Percentiles rank a stretch among this genome's conserved stretches.
These are phyloP conservation scores for Calendula officinalis DNA, from an alignment of 129 eudicot species.

Conservation along the genomic window DNA sequence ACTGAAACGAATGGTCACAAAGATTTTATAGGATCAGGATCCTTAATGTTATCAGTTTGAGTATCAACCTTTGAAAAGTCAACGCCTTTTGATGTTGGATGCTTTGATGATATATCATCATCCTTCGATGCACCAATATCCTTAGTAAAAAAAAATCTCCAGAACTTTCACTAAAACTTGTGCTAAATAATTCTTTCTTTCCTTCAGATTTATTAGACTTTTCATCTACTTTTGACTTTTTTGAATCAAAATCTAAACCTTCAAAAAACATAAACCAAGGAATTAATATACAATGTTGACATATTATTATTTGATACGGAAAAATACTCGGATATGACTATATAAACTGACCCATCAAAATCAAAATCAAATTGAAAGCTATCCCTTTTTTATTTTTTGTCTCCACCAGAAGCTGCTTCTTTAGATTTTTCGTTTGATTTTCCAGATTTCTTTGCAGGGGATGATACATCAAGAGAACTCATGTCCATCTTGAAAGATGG, in stretches of 20 bases:
- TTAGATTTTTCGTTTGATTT: slow-evolving; percentile 52
- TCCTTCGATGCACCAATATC: slow-evolving; percentile 29
- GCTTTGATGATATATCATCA: slow-evolving; percentile 32
- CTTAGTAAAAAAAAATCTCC: slow-evolving; percentile 29
- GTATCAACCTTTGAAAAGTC: slow-evolving; percentile 36
- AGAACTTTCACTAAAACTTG: slow-evolving; percentile 41
- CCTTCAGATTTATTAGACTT: slow-evolving; percentile 34
- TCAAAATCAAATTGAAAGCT: slow-evolving; percentile 64
- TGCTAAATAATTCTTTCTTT: slow-evolving; percentile 26
- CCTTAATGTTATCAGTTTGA: slow-evolving; percentile 21
- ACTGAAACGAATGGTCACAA: too few relatives aligned
- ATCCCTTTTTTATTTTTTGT: slow-evolving; percentile 43
- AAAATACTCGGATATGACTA: slow-evolving; percentile 4
- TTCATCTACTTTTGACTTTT: slow-evolving; percentile 35
- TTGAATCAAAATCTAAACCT: slow-evolving; percentile 52
- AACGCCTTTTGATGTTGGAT: slow-evolving; percentile 26
- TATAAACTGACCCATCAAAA: slow-evolving; percentile 51
- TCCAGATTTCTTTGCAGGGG: slow-evolving; percentile 51
- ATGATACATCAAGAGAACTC: slow-evolving; percentile 72
- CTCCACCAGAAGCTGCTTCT: slow-evolving; percentile 47
- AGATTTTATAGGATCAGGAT: too few relatives aligned
- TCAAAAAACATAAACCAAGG: too few relatives aligned
- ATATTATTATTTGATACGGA: slow-evolving; percentile 6
- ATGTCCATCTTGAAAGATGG: slow-evolving; percentile 79
- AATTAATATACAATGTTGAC: too few relatives aligned